phyloP scores from a whole-genome alignment of 2,329 filamentous ascomycete species.

The Aureobasidium sp. region DNA sequence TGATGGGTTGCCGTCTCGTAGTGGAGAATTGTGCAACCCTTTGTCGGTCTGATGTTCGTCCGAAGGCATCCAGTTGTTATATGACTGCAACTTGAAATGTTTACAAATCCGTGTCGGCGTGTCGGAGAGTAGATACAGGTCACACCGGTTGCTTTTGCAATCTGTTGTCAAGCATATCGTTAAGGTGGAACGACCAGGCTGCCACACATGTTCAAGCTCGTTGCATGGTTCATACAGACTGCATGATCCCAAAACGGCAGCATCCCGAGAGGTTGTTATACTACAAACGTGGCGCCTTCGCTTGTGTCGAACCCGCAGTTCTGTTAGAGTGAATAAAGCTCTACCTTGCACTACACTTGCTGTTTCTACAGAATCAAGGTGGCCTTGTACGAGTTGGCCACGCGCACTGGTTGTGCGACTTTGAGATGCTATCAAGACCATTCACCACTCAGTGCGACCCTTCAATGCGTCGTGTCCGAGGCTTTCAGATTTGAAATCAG shows the following conservation, averaged over 20 bases:
- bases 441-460: constrained; percentile 13
- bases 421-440: neutral
- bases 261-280: constrained; percentile 6
- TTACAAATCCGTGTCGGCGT: too few species aligned
- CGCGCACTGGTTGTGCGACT: constrained; percentile 8
- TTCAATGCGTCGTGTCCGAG: neutral
- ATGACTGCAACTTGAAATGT: too few species aligned
- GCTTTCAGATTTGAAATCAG: neutral
- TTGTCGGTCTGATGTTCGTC: neutral
- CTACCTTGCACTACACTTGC: constrained; percentile 1
- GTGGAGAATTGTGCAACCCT: neutral
- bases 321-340: neutral
- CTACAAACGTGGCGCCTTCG: neutral
- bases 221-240: neutral
- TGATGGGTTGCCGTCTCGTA: neutral
- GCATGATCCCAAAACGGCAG: neutral
- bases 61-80: neutral
- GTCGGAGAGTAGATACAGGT: too few species aligned
- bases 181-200: neutral
- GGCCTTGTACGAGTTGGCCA: constrained; percentile 8
- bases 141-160: too few species aligned
- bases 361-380: neutral
- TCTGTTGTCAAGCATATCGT: neutral
- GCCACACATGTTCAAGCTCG: neutral
- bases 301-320: neutral